A percentile compares a stretch with the other conserved stretches of the same genome.
Evolutionary conservation across 164 flowering plant species (phyloP).

Genomic region (Stephania yunnanensis): DNA sequence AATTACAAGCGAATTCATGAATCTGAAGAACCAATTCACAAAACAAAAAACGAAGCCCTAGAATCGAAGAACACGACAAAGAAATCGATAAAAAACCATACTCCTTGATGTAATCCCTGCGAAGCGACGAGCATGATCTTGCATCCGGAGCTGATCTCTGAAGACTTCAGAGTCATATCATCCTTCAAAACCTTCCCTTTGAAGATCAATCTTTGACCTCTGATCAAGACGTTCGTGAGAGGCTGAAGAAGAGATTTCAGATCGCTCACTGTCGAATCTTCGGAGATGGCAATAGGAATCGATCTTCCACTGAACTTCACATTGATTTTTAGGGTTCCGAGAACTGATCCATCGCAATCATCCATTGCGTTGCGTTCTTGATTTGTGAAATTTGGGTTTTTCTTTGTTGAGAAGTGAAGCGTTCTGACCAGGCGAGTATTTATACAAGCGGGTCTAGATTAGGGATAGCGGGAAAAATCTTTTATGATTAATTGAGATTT

Average conservation of each 20-base stretch:
- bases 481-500: too few species aligned
- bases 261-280: constrained; percentile 43
- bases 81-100: constrained; percentile 14
- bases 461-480: too few species aligned
- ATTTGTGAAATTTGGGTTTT: too few species aligned
- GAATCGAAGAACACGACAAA: neutral
- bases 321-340: too few species aligned
- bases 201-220: constrained; percentile 87
- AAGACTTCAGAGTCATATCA: constrained; percentile 38
- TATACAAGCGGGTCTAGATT: too few species aligned
- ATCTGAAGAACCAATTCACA: neutral
- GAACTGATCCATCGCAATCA: too few species aligned
- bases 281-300: constrained; percentile 22
- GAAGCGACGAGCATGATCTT: constrained; percentile 86
- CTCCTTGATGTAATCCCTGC: constrained; percentile 96
- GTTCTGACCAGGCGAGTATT: too few species aligned
- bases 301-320: constrained; percentile 23
- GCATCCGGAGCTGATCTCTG: constrained; percentile 47
- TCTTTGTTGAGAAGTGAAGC: too few species aligned
- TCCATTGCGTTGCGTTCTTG: too few species aligned
- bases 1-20: neutral
- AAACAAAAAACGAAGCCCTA: neutral
- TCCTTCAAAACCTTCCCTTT: constrained; percentile 75
- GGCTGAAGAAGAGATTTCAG: constrained; percentile 69
- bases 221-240: constrained; percentile 74